Percentiles rank a stretch among this genome's conserved stretches.
Evolutionary conservation across 257 asterid species (phyloP).

Genomic region (Dorcoceras hygrometricum): DNA sequence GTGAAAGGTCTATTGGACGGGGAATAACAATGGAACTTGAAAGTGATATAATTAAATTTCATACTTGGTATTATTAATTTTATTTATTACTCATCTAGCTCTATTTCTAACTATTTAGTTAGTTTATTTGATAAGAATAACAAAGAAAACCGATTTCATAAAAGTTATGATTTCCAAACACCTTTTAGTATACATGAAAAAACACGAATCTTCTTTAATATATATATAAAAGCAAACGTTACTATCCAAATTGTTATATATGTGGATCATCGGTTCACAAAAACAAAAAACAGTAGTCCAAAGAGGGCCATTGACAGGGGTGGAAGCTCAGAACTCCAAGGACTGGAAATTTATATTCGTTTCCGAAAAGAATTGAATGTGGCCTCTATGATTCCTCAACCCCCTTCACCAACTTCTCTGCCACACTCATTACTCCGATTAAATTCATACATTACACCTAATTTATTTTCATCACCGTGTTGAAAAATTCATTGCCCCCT

Average conservation of each 20-base stretch:
- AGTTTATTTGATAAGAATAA: too few species aligned
- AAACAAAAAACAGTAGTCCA: constrained; percentile 3
- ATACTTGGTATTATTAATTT: too few species aligned
- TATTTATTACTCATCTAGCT: too few species aligned
- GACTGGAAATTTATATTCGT: constrained; percentile 19
- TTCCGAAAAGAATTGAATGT: constrained; percentile 44
- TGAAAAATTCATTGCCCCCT: background rate
- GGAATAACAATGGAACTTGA: too few species aligned
- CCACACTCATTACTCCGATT: constrained; percentile 37
- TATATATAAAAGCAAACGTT: too few species aligned
- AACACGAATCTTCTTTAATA: too few species aligned
- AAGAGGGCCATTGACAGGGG: constrained; percentile 14
- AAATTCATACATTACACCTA: constrained; percentile 22
- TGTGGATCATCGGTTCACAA: constrained; percentile 1
- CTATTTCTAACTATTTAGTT: too few species aligned
- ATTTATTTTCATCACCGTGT: background rate
- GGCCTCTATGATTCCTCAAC: constrained; percentile 22
- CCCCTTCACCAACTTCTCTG: constrained; percentile 56
- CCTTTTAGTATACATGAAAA: too few species aligned
- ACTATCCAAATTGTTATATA: constrained; percentile 23
- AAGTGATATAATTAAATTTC: too few species aligned
- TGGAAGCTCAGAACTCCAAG: background rate
- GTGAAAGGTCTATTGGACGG: too few species aligned
- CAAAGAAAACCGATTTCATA: too few species aligned
- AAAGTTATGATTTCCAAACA: too few species aligned